Evolutionary conservation across 192 early-diverging fungal genomes (phyloP).

Genomic region (Backusella liffmaniae): DNA sequence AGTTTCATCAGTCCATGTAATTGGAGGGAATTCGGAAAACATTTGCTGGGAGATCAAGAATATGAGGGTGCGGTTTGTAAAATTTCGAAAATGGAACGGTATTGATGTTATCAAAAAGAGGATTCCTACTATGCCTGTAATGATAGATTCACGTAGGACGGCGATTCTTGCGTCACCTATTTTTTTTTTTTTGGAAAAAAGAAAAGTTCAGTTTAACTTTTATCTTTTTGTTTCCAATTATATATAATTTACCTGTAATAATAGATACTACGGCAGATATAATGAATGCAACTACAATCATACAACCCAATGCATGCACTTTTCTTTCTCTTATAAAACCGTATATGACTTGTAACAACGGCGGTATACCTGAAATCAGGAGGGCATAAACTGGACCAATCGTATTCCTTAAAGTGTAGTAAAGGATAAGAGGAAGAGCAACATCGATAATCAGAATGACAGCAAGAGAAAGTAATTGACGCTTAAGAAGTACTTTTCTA

Average conservation of each 20-base stretch:
- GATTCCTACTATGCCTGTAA: constrained; percentile 33
- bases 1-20: constrained; percentile 27
- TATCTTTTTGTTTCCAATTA: background rate
- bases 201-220: background rate
- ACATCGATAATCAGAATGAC: constrained; percentile 26
- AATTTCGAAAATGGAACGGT: constrained; percentile 31
- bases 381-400: constrained; percentile 33
- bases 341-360: constrained; percentile 26
- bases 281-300: constrained; percentile 40
- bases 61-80: constrained; percentile 34
- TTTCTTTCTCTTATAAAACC: constrained; percentile 30
- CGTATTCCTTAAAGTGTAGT: constrained; percentile 32
- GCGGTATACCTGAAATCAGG: constrained; percentile 42
- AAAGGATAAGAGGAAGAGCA: constrained; percentile 28
- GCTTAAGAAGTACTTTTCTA: background rate
- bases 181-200: background rate
- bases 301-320: constrained; percentile 34
- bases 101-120: constrained; percentile 41
- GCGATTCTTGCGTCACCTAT: constrained; percentile 31
- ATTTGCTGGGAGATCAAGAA: constrained; percentile 33
- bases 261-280: constrained; percentile 38
- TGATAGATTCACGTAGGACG: constrained; percentile 42
- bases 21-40: constrained; percentile 27
- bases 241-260: constrained; percentile 17
- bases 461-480: constrained; percentile 3